phyloP scores from a whole-genome alignment of 192 early-diverging fungal species.

The Coemansia biformis region DNA sequence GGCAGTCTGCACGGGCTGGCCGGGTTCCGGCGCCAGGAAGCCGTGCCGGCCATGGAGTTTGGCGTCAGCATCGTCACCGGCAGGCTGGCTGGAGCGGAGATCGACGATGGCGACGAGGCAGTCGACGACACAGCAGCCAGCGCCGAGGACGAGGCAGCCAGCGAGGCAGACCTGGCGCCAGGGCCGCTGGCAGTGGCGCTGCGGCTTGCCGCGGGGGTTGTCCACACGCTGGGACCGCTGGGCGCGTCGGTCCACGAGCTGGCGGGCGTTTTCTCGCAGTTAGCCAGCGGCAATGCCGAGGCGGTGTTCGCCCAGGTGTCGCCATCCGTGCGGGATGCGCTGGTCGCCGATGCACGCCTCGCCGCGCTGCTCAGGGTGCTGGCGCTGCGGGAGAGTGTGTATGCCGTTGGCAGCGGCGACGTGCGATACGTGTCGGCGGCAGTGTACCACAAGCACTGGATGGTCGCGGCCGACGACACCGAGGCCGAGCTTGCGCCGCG shows the following conservation, averaged over 20 bases:
- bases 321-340: neutral
- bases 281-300: neutral
- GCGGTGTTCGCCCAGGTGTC: constrained; percentile 1
- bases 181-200: constrained; percentile 11
- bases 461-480: neutral
- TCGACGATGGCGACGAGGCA: neutral
- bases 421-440: constrained; percentile 25
- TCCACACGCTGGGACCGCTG: constrained; percentile 20
- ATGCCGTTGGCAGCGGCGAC: constrained; percentile 30
- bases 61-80: neutral
- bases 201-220: constrained; percentile 5
- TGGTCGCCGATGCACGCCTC: neutral
- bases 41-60: constrained; percentile 1
- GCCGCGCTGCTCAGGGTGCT: constrained; percentile 5
- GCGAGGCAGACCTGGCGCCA: neutral
- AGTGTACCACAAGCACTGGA: constrained; percentile 24
- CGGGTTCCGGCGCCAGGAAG: constrained; percentile 14
- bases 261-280: neutral
- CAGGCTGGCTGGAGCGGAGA: neutral
- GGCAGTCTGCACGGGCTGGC: neutral
- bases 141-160: neutral
- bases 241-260: constrained; percentile 30
- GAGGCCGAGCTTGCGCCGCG: constrained; percentile 18
- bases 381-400: constrained; percentile 4
- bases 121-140: neutral